phyloP scores from a whole-genome alignment of 305 asterid species.

The Caryopteris hybrid region DNA sequence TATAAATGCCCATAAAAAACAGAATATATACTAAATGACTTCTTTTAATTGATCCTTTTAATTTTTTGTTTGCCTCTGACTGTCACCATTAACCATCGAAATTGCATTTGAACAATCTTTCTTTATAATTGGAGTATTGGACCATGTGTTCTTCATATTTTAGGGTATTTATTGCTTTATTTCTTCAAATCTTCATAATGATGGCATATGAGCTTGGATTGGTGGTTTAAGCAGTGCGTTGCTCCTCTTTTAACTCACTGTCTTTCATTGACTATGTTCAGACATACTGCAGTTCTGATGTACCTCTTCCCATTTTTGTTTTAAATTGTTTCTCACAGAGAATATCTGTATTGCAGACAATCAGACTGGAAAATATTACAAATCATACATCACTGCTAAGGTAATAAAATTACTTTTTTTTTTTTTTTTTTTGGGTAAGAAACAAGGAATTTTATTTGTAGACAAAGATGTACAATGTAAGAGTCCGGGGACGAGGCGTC shows the following conservation, averaged over 20 bases:
- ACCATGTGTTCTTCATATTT: not conserved
- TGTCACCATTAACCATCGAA: not conserved
- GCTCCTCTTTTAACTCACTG: not conserved
- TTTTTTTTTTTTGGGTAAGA: too few species aligned
- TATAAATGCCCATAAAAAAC: not conserved
- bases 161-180: not conserved
- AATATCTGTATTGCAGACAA: constrained; percentile 55
- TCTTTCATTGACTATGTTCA: constrained; percentile 1
- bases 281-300: constrained; percentile 6
- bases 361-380: constrained; percentile 86
- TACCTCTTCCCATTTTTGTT: not conserved
- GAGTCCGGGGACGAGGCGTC: too few species aligned
- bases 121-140: not conserved
- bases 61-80: not conserved
- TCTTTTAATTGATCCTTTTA: not conserved
- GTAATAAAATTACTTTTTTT: too few species aligned
- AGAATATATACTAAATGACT: not conserved
- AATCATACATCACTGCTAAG: constrained; percentile 89
- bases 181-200: not conserved
- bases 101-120: not conserved
- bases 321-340: constrained; percentile 12
- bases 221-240: not conserved
- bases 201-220: not conserved
- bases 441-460: too few species aligned
- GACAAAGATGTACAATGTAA: too few species aligned